These are phyloP conservation scores for Cystofilobasidium bisporidii DNA, from an alignment of 768 basidiomycete genomes.

Conservation along the genomic window DNA sequence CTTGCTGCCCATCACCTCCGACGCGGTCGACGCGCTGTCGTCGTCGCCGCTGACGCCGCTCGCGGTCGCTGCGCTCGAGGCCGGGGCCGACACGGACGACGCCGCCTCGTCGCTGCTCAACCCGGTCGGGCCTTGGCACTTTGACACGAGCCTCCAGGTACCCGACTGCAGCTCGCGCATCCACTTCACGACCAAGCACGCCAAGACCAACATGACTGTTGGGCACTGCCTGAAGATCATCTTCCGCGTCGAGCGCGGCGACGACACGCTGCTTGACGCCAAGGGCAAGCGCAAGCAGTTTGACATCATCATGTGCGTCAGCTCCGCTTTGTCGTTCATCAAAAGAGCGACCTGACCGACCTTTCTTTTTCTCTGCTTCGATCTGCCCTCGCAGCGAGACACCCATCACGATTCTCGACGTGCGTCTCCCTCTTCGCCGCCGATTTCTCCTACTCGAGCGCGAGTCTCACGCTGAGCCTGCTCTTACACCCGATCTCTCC, in stretches of 20 bases:
- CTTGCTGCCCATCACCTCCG: slow-evolving; percentile 68
- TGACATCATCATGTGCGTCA: slow-evolving; percentile 37
- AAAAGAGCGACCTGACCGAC: neutral
- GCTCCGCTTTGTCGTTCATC: neutral
- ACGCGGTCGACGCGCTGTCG: slow-evolving; percentile 52
- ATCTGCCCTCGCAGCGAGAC: slow-evolving; percentile 43
- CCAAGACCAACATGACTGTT: slow-evolving; percentile 61
- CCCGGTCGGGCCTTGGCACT: slow-evolving; percentile 68
- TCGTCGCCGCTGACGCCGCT: slow-evolving; percentile 58
- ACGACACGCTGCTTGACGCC: slow-evolving; percentile 53
- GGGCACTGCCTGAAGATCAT: slow-evolving; percentile 69
- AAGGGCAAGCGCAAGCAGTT: slow-evolving; percentile 63
- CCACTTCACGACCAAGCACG: slow-evolving; percentile 71
- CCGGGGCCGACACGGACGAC: slow-evolving; percentile 33
- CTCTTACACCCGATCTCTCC: neutral
- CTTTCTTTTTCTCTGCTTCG: no score
- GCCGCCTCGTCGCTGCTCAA: slow-evolving; percentile 40
- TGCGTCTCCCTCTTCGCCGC: slow-evolving; percentile 40
- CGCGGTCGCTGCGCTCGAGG: slow-evolving; percentile 40
- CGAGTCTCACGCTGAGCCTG: neutral
- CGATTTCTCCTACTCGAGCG: neutral
- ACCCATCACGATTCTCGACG: slow-evolving; percentile 78
- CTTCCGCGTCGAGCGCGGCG: slow-evolving; percentile 68
- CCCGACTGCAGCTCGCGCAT: slow-evolving; percentile 50
- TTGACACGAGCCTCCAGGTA: slow-evolving; percentile 59